phyloP scores from a whole-genome alignment of 2,329 filamentous ascomycete species.

The Stagonosporopsis cucurbitacearum region DNA sequence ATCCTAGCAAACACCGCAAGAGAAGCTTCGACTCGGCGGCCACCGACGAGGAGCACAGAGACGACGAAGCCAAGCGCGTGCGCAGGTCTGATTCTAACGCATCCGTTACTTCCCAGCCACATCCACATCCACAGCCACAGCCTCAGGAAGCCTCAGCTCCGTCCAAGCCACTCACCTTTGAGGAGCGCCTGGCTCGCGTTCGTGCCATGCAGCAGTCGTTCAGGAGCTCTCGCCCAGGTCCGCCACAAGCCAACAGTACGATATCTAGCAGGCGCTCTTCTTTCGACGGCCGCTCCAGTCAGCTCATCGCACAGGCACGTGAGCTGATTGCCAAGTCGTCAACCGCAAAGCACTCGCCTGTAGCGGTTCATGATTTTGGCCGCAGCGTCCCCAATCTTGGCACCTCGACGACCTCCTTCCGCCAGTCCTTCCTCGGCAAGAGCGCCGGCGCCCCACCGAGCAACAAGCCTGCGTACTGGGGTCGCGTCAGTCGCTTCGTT shows the following conservation, averaged over 20 bases:
- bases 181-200: slow-evolving; percentile 33
- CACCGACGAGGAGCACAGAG: slow-evolving; percentile 31
- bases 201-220: slow-evolving; percentile 29
- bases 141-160: slow-evolving; percentile 8
- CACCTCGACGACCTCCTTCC: slow-evolving; percentile 20
- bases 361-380: slow-evolving; percentile 32
- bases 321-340: slow-evolving; percentile 19
- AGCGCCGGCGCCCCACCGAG: slow-evolving; percentile 15
- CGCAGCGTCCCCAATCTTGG: slow-evolving; percentile 36
- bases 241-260: slow-evolving; percentile 14
- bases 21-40: slow-evolving; percentile 39
- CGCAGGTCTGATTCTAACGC: slow-evolving; percentile 21
- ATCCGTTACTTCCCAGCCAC: slow-evolving; percentile 22
- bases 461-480: slow-evolving; percentile 40
- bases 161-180: slow-evolving; percentile 19
- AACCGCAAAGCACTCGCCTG: slow-evolving; percentile 11
- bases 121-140: slow-evolving; percentile 6
- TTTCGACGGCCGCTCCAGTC: slow-evolving; percentile 20
- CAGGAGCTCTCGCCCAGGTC: slow-evolving; percentile 16
- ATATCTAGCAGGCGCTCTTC: slow-evolving; percentile 20
- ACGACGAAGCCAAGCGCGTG: slow-evolving; percentile 32
- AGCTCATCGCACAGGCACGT: slow-evolving; percentile 29
- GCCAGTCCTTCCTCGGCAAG: slow-evolving; percentile 21
- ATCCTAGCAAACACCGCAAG: slow-evolving; percentile 44
- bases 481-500: slow-evolving; percentile 44